Conservation (phyloP, 2,329 filamentous ascomycete genomes). For the Colletotrichum liaoningense region DNA sequence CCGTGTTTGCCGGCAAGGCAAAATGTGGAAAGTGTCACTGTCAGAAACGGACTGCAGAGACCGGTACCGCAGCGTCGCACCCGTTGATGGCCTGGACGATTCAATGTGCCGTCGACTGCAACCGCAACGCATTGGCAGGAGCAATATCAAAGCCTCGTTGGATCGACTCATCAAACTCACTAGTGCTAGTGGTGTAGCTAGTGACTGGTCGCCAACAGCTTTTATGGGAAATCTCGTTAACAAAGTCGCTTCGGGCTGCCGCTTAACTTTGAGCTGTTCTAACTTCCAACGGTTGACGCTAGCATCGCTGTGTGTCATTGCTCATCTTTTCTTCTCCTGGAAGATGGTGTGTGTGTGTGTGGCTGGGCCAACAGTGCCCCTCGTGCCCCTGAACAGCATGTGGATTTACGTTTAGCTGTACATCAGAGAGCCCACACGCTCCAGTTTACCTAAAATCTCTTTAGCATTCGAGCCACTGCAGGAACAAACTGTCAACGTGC, state of each 20-base stretch:
- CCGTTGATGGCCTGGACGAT: not conserved
- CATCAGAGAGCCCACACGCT: not conserved
- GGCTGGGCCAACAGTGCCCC: no score
- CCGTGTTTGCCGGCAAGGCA: not conserved
- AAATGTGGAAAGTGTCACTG: not conserved
- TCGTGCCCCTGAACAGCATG: no score
- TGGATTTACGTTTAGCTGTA: not conserved
- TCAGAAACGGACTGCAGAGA: not conserved
- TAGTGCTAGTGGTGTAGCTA: not conserved
- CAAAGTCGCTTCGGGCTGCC: no score
- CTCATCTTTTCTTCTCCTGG: not conserved
- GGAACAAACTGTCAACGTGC: not conserved
- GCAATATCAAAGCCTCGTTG: not conserved
- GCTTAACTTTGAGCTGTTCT: not conserved
- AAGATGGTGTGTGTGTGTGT: not conserved
- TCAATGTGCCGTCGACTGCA: not conserved
- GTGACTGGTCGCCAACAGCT: not conserved
- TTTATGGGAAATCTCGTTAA: not conserved
- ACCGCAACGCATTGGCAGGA: not conserved
- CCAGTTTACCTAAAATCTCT: not conserved
- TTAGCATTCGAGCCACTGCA: not conserved
- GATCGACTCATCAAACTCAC: not conserved
- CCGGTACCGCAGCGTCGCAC: constrained; percentile 7
- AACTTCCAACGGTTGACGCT: not conserved
- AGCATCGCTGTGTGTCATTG: not conserved